A percentile compares a stretch with the other conserved stretches of the same genome.
phyloP scores from a whole-genome alignment of 768 basidiomycete species.

The Boletus rex-veris region DNA sequence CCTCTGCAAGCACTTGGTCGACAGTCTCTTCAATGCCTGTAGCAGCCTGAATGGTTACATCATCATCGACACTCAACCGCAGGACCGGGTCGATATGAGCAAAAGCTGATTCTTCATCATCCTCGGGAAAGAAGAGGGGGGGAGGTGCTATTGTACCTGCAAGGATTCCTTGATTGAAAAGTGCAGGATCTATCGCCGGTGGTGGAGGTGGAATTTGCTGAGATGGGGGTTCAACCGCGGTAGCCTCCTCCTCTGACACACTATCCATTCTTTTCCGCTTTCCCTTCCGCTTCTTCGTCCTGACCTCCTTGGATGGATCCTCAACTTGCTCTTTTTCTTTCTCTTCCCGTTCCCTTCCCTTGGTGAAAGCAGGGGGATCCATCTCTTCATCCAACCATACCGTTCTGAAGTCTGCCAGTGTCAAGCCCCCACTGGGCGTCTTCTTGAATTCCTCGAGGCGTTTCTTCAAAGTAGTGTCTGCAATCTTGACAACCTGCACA shows the following conservation, averaged over 20 bases:
- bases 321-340: slow-evolving; percentile 44
- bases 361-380: slow-evolving; percentile 87
- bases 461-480: slow-evolving; percentile 92
- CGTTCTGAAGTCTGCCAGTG: slow-evolving; percentile 83
- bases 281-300: slow-evolving; percentile 32
- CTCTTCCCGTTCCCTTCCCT: slow-evolving; percentile 69
- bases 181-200: slow-evolving; percentile 48
- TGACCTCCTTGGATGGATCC: slow-evolving; percentile 27
- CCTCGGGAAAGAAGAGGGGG: slow-evolving; percentile 45
- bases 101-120: slow-evolving; percentile 36
- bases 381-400: slow-evolving; percentile 90
- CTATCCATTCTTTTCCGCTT: slow-evolving; percentile 41
- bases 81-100: slow-evolving; percentile 59
- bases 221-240: slow-evolving; percentile 6
- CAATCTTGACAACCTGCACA: slow-evolving; percentile 98
- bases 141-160: slow-evolving; percentile 42
- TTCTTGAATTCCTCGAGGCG: slow-evolving; percentile 92
- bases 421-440: slow-evolving; percentile 81
- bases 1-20: slow-evolving; percentile 60
- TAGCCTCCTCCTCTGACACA: slow-evolving; percentile 34
- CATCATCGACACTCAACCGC: slow-evolving; percentile 26
- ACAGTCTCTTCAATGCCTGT: slow-evolving; percentile 57
- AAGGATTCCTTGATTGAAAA: slow-evolving; percentile 68
- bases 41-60: slow-evolving; percentile 14
- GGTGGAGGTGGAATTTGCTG: slow-evolving; percentile 17